Evolutionary conservation across 306 rosid species (phyloP).

Genomic region (Biancaea sappan): DNA sequence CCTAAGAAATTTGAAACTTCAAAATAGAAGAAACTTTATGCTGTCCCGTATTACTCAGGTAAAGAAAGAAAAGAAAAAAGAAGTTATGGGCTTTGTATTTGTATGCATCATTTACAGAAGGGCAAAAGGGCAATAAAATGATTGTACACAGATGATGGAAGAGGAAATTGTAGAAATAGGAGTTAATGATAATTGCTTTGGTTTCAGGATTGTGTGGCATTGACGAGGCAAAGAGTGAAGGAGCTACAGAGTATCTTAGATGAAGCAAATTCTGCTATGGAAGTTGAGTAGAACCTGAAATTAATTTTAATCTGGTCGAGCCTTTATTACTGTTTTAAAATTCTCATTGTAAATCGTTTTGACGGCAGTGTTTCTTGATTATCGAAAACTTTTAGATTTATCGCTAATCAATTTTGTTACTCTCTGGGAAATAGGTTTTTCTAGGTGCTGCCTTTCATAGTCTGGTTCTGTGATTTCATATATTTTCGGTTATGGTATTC

Average conservation of each 20-base stretch:
- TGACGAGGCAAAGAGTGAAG: slow-evolving; percentile 74
- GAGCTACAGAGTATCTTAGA: slow-evolving; percentile 67
- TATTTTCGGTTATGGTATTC: too few species aligned
- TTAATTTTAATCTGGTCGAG: not conserved
- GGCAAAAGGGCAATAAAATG: not conserved
- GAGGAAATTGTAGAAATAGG: slow-evolving; percentile 2
- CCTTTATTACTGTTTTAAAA: not conserved
- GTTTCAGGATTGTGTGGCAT: slow-evolving; percentile 82
- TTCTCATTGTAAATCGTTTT: slow-evolving; percentile 30
- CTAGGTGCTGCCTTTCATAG: not conserved
- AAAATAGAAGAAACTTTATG: not conserved
- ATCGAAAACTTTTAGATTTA: not conserved
- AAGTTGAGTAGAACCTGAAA: slow-evolving; percentile 56
- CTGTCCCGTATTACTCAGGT: too few species aligned
- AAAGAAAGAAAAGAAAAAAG: too few species aligned
- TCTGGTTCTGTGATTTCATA: not conserved
- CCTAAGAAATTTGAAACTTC: not conserved
- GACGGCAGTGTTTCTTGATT: not conserved
- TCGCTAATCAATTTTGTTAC: not conserved
- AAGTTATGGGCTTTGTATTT: not conserved
- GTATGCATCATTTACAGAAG: not conserved
- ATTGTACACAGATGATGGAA: slow-evolving; percentile 10
- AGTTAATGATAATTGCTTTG: slow-evolving; percentile 26
- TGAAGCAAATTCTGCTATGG: slow-evolving; percentile 63
- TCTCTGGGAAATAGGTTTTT: not conserved